Base-by-base conservation (phyloP, 345 rosid genomes). In the Turnera subulata region DNA sequence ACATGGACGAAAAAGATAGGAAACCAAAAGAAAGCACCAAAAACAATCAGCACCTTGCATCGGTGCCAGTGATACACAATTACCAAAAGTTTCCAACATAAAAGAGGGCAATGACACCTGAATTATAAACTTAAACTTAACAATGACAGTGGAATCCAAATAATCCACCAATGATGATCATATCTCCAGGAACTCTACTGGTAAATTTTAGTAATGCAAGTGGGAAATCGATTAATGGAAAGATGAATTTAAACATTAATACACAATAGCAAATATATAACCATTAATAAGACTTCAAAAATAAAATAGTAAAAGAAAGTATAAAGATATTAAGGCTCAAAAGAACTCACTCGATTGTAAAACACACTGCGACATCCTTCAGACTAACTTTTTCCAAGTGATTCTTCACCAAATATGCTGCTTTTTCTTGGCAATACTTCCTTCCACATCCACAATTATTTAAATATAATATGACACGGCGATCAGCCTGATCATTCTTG, bases 311-410 rank as follows among this genome's bases (percentile, higher is more conserved):
- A 11, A 14, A 46, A 16, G 45, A 50, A 23, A 53, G 9, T 32
- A 18, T 20, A 58, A 16, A 21, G 50, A 18, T 50, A 23, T 43
- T 51, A 64, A 51, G 24, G 51, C 50, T 4, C 4, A 29, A 29
- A 53, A 58, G 35, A 59, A 71, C 97, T 76, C 73, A 93, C 99
- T 89, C 94, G 10, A 87, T 79, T 75, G 84, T 61, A 78, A 85
- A 83, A 46, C 76, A 81, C 40, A 56, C 65, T 1, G 91, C 84
- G 56, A 69, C 63, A 56, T 87, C 96, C 70, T 87, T 86, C 50
- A 93, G 88, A 63, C 77, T 89, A 53, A 93, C 78, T 74, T 75
- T 93, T 67, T 78, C 84, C 81, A 93, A 71, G 17, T 79, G 89
- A 72, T 77, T 87, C 80, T 80, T 83, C 24, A 89, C 94, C 39